Evolutionary conservation across 2,329 filamentous ascomycete genomes (phyloP).

Genomic region (Boeremia lycopersici): DNA sequence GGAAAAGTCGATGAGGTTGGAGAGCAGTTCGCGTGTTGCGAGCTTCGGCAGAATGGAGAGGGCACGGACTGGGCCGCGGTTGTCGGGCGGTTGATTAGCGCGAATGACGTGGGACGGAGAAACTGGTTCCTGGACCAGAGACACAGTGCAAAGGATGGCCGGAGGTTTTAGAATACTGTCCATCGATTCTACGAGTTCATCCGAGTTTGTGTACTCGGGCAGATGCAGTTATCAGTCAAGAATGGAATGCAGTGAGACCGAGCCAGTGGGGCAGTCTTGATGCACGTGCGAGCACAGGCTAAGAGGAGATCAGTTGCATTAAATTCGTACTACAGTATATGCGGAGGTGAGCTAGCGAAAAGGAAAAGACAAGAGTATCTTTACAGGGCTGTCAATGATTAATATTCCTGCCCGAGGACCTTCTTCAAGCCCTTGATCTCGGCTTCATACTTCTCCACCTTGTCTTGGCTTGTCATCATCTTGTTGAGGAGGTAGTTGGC

Average conservation of each 20-base stretch:
- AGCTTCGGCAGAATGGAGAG: conserved; percentile 18
- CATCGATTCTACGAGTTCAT: background rate
- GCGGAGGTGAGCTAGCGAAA: background rate
- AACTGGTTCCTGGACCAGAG: conserved; percentile 11
- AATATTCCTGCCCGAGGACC: conserved; percentile 62
- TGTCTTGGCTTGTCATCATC: conserved; percentile 73
- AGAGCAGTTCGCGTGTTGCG: conserved; percentile 17
- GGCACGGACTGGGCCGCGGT: conserved; percentile 13
- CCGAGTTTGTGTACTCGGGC: background rate
- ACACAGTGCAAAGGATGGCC: background rate
- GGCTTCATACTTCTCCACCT: conserved; percentile 74
- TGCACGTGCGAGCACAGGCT: background rate
- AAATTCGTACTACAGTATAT: background rate
- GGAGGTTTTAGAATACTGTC: background rate
- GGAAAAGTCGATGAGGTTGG: conserved; percentile 21
- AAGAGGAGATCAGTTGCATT: background rate
- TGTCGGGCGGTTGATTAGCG: background rate
- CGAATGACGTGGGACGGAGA: conserved; percentile 22
- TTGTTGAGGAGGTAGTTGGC: conserved; percentile 76
- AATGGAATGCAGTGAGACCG: background rate
- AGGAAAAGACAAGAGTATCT: conserved; percentile 10
- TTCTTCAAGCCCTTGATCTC: conserved; percentile 76
- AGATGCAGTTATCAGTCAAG: no score
- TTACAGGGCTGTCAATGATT: background rate
- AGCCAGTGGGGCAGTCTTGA: background rate